Base-by-base conservation (phyloP, 305 asterid genomes). In the Striga hermonthica region DNA sequence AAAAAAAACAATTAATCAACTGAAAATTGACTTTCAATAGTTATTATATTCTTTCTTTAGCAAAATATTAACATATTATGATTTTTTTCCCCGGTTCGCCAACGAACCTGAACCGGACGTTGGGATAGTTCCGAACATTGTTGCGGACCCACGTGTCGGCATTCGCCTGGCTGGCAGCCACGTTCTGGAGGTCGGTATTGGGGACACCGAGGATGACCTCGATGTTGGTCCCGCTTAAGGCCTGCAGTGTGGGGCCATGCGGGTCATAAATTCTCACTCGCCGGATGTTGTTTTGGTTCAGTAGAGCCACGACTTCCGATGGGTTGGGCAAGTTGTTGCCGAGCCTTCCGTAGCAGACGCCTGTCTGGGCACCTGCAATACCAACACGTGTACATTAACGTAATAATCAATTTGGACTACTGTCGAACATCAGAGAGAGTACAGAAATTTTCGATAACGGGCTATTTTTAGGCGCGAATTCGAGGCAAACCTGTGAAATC, bases 141-240 rank as follows among this genome's bases (percentile, higher is more conserved):
- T 70, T 72, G 61, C 75, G 79, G 49, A 87, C 82, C 93, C 93
- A 89, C 6, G 54, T 28, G 53, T 77, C 62, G 3, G 95, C 91
- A 60, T 72, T 74, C 8, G 50, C 79, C 74, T 78, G 93, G 77
- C 66, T 72, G 0, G 82, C 61, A 9, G 83, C 85, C 10, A 83
- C 0, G 1, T 13, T 31, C 10, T 57, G 81, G 49, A 87, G 83
- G 5, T 82, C 80, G 0, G 64, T 1, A 76, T 89, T 87, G 2
- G 86, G 86, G 13, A 82, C 80, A 4, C 88, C 86, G 1, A 87
- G 44, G 13, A 66, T 76, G 74, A 89, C 57, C 53, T 85, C 86
- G 10, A 85, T 85, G 82, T 72, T 68, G 62, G 93, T 54, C 22
- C 86, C 88, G 3, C 70, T 0, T 1, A 89, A 85, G 0, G 85